Evolutionary conservation across 805 yeast species (phyloP).

Genomic region (Myxozyma melibiosi): DNA sequence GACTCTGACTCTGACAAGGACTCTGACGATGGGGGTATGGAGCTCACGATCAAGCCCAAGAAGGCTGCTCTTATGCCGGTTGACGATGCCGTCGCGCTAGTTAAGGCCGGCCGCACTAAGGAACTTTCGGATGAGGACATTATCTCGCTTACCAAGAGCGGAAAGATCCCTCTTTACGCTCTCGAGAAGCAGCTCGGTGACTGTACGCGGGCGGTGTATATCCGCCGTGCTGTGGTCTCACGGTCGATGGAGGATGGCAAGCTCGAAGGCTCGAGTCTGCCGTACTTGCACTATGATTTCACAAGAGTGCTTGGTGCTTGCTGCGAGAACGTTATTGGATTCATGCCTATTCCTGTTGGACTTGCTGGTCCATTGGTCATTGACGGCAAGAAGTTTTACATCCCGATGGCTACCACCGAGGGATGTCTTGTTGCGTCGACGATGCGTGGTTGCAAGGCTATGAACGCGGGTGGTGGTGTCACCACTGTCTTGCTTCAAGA

Average conservation of each 20-base stretch:
- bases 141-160: slow-evolving; percentile 64
- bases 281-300: slow-evolving; percentile 82
- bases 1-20: slow-evolving; percentile 41
- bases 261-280: slow-evolving; percentile 69
- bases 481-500: slow-evolving; percentile 88
- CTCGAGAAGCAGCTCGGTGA: slow-evolving; percentile 89
- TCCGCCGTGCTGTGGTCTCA: slow-evolving; percentile 92
- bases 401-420: slow-evolving; percentile 99
- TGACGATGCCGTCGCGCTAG: slow-evolving; percentile 62
- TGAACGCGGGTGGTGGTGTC: slow-evolving; percentile 96
- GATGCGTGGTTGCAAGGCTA: slow-evolving; percentile 98
- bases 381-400: slow-evolving; percentile 83
- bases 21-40: slow-evolving; percentile 41
- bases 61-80: slow-evolving; percentile 41
- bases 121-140: slow-evolving; percentile 74
- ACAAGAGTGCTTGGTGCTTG: slow-evolving; percentile 98
- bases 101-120: slow-evolving; percentile 73
- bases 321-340: slow-evolving; percentile 98
- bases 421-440: slow-evolving; percentile 98
- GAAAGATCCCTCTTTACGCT: slow-evolving; percentile 89
- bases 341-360: slow-evolving; percentile 95
- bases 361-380: slow-evolving; percentile 95
- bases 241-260: slow-evolving; percentile 79
- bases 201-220: slow-evolving; percentile 86
- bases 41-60: slow-evolving; percentile 28